These are phyloP conservation scores for Acacia melanoxylon DNA, from an alignment of 306 rosid species.

Conservation along the genomic window DNA sequence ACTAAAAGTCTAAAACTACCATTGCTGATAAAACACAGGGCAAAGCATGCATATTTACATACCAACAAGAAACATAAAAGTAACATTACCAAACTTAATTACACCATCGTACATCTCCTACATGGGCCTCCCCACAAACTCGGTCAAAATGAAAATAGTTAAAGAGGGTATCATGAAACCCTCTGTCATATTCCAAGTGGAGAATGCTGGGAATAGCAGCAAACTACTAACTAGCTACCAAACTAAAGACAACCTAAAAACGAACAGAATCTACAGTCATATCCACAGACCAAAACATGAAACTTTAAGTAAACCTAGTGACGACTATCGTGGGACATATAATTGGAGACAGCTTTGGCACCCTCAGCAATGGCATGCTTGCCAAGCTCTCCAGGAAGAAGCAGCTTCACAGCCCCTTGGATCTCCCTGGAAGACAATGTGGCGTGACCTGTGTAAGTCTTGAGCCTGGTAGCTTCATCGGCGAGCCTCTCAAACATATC, in stretches of 20 bases:
- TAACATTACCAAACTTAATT: neutral
- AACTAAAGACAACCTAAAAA: neutral
- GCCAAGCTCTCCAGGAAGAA: slow-evolving; percentile 66
- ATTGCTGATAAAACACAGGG: neutral
- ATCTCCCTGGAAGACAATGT: slow-evolving; percentile 63
- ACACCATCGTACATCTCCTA: neutral
- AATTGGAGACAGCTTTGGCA: slow-evolving; percentile 52
- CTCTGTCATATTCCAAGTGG: slow-evolving; percentile 6
- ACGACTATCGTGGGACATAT: slow-evolving; percentile 21
- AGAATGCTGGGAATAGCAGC: neutral
- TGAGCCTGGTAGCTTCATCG: slow-evolving; percentile 54
- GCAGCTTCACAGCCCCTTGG: slow-evolving; percentile 68
- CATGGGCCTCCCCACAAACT: neutral
- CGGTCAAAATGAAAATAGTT: neutral
- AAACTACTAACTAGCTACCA: neutral
- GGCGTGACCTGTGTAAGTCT: slow-evolving; percentile 37
- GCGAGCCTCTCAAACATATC: slow-evolving; percentile 87
- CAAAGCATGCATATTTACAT: neutral
- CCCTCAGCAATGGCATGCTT: slow-evolving; percentile 79
- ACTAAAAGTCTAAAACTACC: too few species aligned
- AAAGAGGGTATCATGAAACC: neutral
- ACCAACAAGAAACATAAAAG: neutral
- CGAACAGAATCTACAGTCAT: neutral
- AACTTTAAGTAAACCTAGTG: neutral
- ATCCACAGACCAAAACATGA: neutral